Conservation (phyloP, 768 basidiomycete genomes). For the Rickenella mellea region DNA sequence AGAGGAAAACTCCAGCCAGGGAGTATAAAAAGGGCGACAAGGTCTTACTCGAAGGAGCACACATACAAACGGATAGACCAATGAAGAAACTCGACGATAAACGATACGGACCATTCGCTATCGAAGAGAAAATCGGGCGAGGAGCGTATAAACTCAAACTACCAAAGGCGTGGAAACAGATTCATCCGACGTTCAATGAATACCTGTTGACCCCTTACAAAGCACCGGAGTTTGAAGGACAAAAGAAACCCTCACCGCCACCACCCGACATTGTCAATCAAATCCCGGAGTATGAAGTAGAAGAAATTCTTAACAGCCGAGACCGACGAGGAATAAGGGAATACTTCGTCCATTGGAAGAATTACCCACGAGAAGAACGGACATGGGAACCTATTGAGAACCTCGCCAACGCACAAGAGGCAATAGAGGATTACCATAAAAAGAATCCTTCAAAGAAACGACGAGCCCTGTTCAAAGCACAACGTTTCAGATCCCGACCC, state of each 20-base stretch:
- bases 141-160: constrained; percentile 15
- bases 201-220: constrained; percentile 8
- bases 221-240: constrained; percentile 5
- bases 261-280: constrained; percentile 8
- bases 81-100: constrained; percentile 16
- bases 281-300: constrained; percentile 6
- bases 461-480: too few species aligned
- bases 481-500: too few species aligned
- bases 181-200: constrained; percentile 18
- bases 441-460: too few species aligned
- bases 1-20: not conserved
- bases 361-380: constrained; percentile 8
- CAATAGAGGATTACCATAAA: constrained; percentile 1
- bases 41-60: constrained; percentile 17
- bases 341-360: constrained; percentile 21
- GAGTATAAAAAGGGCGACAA: constrained; percentile 13
- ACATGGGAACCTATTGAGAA: constrained; percentile 8
- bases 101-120: constrained; percentile 16
- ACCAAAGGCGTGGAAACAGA: constrained; percentile 14
- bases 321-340: constrained; percentile 4
- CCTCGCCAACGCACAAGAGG: constrained; percentile 1
- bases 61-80: constrained; percentile 17
- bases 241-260: constrained; percentile 5
- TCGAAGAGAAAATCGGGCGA: constrained; percentile 13
- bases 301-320: constrained; percentile 14